A percentile compares a stretch with the other conserved stretches of the same genome.
Conservation (phyloP, 306 rosid genomes). For the Erythrophleum fordii region DNA sequence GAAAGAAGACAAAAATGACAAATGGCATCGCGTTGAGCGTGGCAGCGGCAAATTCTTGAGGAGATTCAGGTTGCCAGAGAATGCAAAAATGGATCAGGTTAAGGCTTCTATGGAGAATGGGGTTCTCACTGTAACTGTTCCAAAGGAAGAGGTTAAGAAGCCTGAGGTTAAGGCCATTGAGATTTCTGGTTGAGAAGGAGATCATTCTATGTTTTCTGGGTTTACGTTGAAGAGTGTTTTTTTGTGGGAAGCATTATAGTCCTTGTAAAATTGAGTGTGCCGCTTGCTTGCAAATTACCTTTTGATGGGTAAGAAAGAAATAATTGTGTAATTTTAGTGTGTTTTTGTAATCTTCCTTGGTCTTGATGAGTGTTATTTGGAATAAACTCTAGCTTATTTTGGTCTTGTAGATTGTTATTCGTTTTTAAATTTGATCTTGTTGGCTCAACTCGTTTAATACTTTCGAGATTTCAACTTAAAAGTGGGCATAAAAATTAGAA, state of each 20-base stretch:
- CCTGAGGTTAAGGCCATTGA: not conserved
- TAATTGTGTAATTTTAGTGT: too few relatives aligned
- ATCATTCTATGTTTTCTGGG: not conserved
- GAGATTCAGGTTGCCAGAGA: not conserved
- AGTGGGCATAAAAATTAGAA: too few relatives aligned
- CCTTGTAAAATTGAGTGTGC: too few relatives aligned
- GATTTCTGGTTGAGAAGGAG: not conserved
- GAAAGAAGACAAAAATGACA: conserved; percentile 49
- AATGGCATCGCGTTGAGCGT: conserved; percentile 32
- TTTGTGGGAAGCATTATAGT: too few relatives aligned
- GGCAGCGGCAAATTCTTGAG: conserved; percentile 1
- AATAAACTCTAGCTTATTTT: too few relatives aligned
- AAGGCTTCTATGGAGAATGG: conserved; percentile 5
- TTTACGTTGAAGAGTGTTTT: too few relatives aligned
- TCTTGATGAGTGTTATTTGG: too few relatives aligned
- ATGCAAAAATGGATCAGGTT: not conserved
- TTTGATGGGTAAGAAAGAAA: not conserved
- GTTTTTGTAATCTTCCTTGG: too few relatives aligned
- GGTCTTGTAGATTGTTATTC: too few relatives aligned
- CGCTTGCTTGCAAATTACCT: not conserved
- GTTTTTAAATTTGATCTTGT: too few relatives aligned
- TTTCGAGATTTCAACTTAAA: too few relatives aligned
- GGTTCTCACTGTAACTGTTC: not conserved
- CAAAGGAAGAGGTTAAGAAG: not conserved
- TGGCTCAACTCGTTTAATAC: too few relatives aligned